Conservation (phyloP, 257 asterid genomes). For the Scutellaria minor region DNA sequence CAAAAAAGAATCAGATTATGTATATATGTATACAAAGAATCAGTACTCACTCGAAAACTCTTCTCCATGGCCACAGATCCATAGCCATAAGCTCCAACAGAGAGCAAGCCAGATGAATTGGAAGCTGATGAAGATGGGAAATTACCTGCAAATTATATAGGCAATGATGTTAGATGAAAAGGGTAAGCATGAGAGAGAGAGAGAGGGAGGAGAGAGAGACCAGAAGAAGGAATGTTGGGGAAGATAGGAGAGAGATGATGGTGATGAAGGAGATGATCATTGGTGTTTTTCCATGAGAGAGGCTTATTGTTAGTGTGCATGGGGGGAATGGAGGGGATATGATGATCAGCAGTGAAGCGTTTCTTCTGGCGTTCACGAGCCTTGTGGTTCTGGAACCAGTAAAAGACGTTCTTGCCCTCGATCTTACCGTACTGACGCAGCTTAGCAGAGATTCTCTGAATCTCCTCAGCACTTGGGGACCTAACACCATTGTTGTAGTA, state of each 20-base stretch:
- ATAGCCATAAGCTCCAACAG: slow-evolving; percentile 57
- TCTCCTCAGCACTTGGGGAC: slow-evolving; percentile 94
- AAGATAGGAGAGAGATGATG: slow-evolving; percentile 6
- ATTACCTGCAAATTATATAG: slow-evolving; percentile 36
- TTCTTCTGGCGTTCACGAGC: slow-evolving; percentile 98
- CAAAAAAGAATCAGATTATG: too few relatives aligned
- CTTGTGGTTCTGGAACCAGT: slow-evolving; percentile 98
- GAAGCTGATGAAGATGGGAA: slow-evolving; percentile 58
- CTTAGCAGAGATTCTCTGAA: slow-evolving; percentile 90
- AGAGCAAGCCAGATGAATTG: slow-evolving; percentile 42
- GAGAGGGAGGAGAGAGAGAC: not conserved
- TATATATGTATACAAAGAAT: not conserved
- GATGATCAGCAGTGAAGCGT: slow-evolving; percentile 56
- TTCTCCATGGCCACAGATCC: slow-evolving; percentile 84
- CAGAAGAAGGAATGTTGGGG: not conserved
- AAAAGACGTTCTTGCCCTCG: slow-evolving; percentile 94
- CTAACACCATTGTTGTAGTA: slow-evolving; percentile 96
- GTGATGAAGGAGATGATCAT: not conserved
- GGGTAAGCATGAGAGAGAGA: too few relatives aligned
- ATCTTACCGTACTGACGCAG: slow-evolving; percentile 95
- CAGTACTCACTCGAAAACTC: slow-evolving; percentile 66
- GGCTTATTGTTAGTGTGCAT: not conserved
- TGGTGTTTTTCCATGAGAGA: not conserved
- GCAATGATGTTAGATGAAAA: not conserved
- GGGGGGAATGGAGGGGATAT: too few relatives aligned